Conservation (phyloP, 345 rosid species). For the Eutrema japonicum region DNA sequence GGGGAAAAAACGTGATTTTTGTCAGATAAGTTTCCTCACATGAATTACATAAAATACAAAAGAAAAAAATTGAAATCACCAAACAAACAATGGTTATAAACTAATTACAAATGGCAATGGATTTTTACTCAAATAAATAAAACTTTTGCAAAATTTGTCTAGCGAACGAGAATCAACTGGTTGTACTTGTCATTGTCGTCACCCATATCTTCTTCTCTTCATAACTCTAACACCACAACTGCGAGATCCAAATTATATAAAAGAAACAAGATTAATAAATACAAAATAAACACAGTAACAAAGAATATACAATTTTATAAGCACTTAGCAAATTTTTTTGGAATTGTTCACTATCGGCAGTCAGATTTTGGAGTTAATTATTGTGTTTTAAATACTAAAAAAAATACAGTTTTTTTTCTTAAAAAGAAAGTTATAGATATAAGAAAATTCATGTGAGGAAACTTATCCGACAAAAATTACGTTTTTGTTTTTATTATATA, state of each 20-base stretch:
- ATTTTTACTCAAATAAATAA: constrained; percentile 3
- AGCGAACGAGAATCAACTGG: neutral
- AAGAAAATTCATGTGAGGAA: too few species aligned
- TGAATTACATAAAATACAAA: constrained; percentile 8
- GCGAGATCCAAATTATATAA: constrained; percentile 22
- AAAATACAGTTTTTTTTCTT: neutral
- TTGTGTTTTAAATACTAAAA: neutral
- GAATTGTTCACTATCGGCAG: neutral
- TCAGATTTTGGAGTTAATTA: neutral
- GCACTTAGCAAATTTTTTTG: neutral
- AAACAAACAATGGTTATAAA: constrained; percentile 14
- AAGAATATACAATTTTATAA: neutral
- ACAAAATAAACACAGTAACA: constrained; percentile 1
- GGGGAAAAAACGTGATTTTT: neutral
- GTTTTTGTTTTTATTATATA: too few species aligned
- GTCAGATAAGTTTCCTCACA: neutral
- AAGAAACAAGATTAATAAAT: neutral
- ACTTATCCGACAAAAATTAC: too few species aligned
- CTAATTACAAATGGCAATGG: constrained; percentile 23
- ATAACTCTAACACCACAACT: constrained; percentile 93
- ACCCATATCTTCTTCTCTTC: constrained; percentile 39
- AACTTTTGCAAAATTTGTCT: neutral
- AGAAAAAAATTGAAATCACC: neutral
- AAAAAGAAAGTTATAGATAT: neutral
- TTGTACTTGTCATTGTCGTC: constrained; percentile 11